A percentile compares a stretch with the other conserved stretches of the same genome.
Evolutionary conservation across 1,284 basidiomycete genomes (phyloP).

Genomic region (Golubevia pallescens): DNA sequence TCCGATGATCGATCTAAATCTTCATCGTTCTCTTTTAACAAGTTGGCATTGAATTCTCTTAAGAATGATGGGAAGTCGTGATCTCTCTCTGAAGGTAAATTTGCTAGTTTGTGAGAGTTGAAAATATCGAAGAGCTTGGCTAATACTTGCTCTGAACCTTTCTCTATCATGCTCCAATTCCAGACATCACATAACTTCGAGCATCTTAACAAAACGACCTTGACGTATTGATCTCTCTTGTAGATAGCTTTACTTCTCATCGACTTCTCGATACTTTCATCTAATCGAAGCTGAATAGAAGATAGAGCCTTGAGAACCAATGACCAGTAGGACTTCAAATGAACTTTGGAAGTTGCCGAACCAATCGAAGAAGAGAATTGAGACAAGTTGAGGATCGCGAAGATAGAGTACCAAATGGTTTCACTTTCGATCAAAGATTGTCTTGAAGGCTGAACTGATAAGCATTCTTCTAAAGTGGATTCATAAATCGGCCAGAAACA

Average conservation of each 20-base stretch:
- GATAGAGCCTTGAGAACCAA: conserved; percentile 59
- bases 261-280: conserved; percentile 68
- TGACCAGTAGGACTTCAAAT: conserved; percentile 74
- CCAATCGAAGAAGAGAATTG: conserved; percentile 77
- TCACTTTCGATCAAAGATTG: conserved; percentile 66
- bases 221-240: conserved; percentile 78
- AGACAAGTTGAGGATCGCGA: conserved; percentile 76
- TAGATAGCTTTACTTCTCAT: conserved; percentile 68
- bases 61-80: conserved; percentile 82
- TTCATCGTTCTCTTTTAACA: conserved; percentile 5
- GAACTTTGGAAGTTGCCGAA: conserved; percentile 66
- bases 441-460: conserved; percentile 67
- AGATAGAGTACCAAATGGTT: conserved; percentile 75
- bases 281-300: conserved; percentile 70
- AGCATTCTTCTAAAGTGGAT: conserved; percentile 26
- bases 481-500: conserved; percentile 38
- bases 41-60: conserved; percentile 66
- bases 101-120: conserved; percentile 78
- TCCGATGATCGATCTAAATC: conserved; percentile 67
- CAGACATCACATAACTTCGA: conserved; percentile 75
- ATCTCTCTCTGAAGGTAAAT: conserved; percentile 74
- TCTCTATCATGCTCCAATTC: conserved; percentile 74
- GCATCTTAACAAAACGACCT: conserved; percentile 76
- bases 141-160: conserved; percentile 71
- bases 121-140: conserved; percentile 78